Base-by-base conservation (phyloP, 2,329 filamentous ascomycete genomes). In the Catunica adiposa region DNA sequence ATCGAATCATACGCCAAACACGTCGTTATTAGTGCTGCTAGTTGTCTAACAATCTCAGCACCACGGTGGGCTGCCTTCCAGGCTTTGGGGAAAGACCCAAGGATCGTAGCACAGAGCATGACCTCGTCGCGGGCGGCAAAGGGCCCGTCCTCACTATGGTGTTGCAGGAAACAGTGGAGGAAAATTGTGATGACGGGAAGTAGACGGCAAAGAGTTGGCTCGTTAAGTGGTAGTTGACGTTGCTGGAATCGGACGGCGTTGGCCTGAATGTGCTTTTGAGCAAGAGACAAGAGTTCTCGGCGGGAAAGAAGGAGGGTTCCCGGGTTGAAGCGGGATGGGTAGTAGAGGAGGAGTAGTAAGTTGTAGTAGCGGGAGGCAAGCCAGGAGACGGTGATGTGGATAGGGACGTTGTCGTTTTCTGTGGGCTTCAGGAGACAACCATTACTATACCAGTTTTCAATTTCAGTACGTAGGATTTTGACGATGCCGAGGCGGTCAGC, bases 361-460 rank as follows among this genome's bases (percentile, higher is more conserved):
- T 71, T 68, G 57, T 73, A 71, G 62, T 72, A 73, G 3, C 70
- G 64, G 0, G 68, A 68, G 23, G 66, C 69, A 15, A 71, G 56
- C 71, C 71, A 73, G 1, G 70, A 68, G 40, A 73, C 66, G 2
- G 69, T 70, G 58, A 66, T 72, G 59, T 73, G 71, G 20, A 73
- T 71, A 15, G 70, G 68, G 2, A 72, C 62, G 51, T 72, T 71
- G 59, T 73, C 70, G 1, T 67, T 63, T 48, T 72, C 69, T 51
- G 67, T 64, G 1, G 69, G 68, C 3, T 68, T 70, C 56, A 73
- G 64, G 3, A 73, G 66, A 50, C 70, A 73, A 0, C 71, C 71
- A 31, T 67, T 69, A 56, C 67, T 71, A 58, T 73, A 73, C 70
- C 71, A 73, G 57, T 72, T 66, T 54, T 73, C 71, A 20, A 73